These are phyloP conservation scores for Medicago arabica DNA, from an alignment of 306 rosid genomes.

Conservation along the genomic window DNA sequence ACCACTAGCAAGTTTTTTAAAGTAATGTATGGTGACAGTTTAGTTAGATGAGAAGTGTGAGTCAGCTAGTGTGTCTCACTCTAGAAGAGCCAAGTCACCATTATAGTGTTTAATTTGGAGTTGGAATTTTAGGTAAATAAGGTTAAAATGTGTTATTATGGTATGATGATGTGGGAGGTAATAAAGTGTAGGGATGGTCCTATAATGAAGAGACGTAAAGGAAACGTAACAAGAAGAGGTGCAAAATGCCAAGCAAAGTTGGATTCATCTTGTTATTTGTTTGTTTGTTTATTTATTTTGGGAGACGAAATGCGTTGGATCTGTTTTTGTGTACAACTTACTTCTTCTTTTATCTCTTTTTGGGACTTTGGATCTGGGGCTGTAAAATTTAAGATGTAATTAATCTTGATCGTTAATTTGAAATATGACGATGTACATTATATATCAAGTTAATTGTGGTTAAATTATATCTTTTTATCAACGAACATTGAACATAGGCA, in stretches of 20 bases:
- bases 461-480: too few species aligned
- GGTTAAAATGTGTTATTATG: background rate
- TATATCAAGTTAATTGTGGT: too few species aligned
- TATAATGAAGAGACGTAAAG: conserved; percentile 38
- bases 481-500: too few species aligned
- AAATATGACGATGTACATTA: too few species aligned
- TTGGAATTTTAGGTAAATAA: background rate
- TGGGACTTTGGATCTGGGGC: too few species aligned
- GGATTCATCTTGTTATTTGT: conserved; percentile 20
- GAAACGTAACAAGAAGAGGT: conserved; percentile 40
- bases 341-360: background rate
- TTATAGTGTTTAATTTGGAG: background rate
- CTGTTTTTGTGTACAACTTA: conserved; percentile 16
- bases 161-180: background rate
- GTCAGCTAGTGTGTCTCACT: conserved; percentile 23
- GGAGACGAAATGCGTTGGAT: conserved; percentile 36
- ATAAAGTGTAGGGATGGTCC: conserved; percentile 20
- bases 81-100: background rate
- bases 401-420: too few species aligned
- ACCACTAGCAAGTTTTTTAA: background rate
- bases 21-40: background rate
- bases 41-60: conserved; percentile 21
- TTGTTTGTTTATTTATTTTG: conserved; percentile 20
- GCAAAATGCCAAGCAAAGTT: conserved; percentile 20
- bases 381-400: too few species aligned